Base-by-base conservation (phyloP, 345 rosid genomes). In the Theobroma cacao region DNA sequence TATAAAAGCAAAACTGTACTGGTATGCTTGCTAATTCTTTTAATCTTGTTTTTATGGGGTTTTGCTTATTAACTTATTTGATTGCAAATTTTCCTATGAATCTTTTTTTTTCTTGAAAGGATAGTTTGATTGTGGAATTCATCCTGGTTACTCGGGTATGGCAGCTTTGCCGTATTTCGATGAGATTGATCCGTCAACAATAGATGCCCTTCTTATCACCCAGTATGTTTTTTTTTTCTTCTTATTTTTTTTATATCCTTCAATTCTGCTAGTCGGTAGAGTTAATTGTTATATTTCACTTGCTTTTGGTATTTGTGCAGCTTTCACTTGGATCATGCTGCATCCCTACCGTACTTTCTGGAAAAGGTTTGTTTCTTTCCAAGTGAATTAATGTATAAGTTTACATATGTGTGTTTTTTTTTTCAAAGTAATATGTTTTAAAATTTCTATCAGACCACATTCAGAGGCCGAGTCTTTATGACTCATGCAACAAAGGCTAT, bases 241-340 rank as follows among this genome's bases (percentile, higher is more conserved):
- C 15, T 9, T 48, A 9, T 24, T 6, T 58, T 71, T 26, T 38
- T 22, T 55, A 28, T 12, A 0, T 33, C 14, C 43, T 31, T 75
- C 47, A 36, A 17, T 41, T 59, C 40, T 58, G 77, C 24, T 56
- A 12, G 66, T 24, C 24, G 34, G 48, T 74, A 47, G 58, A 69
- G 38, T 69, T 47, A 45, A 47, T 13, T 8, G 74, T 70, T 70
- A 33, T n/a, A 5, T 52, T 72, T 72, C 75, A 52, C 31, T 50
- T 52, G 31, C 45, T 33, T 52, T 33, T 33, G 61, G 41, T 52
- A 22, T 7, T 38, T 75, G 28, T 90, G 91, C 93, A 95, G 99
- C 85, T 95, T 95, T 93, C 99, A 95, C 87, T 87, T 95, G 93
- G 99, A 94, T 87, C 99, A 95, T 84, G 99, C 98, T 75, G 99